phyloP scores from a whole-genome alignment of 495 filamentous ascomycete species.

The Podospora pseudopauciseta region DNA sequence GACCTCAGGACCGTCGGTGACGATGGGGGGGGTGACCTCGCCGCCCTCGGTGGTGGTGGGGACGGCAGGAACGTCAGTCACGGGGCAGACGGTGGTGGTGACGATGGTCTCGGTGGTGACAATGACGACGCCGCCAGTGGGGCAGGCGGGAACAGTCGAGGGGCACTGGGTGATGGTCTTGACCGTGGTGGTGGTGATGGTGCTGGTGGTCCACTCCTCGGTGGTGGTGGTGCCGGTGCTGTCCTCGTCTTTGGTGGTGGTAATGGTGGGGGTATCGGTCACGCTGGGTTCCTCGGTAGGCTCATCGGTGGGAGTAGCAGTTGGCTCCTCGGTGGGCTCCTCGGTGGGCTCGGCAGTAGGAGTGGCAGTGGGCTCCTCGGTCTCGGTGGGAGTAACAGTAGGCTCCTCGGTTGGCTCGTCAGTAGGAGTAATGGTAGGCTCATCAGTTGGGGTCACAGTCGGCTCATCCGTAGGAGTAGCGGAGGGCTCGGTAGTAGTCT shows the following conservation, averaged over 20 bases:
- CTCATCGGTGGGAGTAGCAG: background rate
- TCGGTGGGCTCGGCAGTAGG: conserved; percentile 8
- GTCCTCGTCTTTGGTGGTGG: background rate
- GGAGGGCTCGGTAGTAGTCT: background rate
- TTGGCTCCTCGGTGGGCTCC: background rate
- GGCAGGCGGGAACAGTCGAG: background rate
- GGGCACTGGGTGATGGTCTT: conserved; percentile 41
- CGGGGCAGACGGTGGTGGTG: conserved; percentile 56
- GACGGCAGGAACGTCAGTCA: conserved; percentile 55
- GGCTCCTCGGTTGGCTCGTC: background rate
- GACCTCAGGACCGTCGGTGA: conserved; percentile 33
- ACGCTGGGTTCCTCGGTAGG: background rate
- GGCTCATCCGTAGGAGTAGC: background rate
- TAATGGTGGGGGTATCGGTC: conserved; percentile 12
- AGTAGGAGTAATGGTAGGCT: background rate
- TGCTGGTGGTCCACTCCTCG: background rate
- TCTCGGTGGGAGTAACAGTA: background rate
- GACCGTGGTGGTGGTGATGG: conserved; percentile 6
- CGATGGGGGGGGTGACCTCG: conserved; percentile 37
- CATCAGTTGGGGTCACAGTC: background rate
- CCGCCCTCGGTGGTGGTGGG: conserved; percentile 49
- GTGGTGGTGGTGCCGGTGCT: conserved; percentile 2
- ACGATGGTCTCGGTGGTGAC: conserved; percentile 55
- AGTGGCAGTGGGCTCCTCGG: background rate
- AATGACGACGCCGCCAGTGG: conserved; percentile 43